Evolutionary conservation across 129 eudicot species (phyloP).

Genomic region (Flaveria ramosissima): DNA sequence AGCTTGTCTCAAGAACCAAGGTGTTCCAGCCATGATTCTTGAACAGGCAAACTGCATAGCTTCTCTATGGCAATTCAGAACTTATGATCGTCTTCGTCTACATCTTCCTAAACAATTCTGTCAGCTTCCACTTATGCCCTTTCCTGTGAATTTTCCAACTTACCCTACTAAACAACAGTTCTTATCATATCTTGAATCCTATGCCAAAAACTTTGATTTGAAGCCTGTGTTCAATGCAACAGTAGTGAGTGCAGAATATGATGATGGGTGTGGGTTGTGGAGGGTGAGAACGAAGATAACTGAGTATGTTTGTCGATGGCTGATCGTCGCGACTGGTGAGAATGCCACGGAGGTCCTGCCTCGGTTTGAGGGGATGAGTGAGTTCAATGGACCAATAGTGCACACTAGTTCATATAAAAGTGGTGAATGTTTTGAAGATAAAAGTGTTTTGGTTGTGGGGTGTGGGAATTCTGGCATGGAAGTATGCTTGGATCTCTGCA

Average conservation of each 20-base stretch:
- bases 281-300: slow-evolving; percentile 39
- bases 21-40: slow-evolving; percentile 49
- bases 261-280: slow-evolving; percentile 44
- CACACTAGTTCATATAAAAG: slow-evolving; percentile 48
- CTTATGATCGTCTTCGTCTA: slow-evolving; percentile 55
- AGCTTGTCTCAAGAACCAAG: slow-evolving; percentile 49
- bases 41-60: slow-evolving; percentile 56
- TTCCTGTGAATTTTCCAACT: slow-evolving; percentile 44
- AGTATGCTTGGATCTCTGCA: slow-evolving; percentile 51
- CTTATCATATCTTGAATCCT: slow-evolving; percentile 49
- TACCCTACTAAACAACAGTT: slow-evolving; percentile 51
- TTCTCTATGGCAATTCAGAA: slow-evolving; percentile 51
- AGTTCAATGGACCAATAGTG: slow-evolving; percentile 44
- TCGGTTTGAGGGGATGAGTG: slow-evolving; percentile 40
- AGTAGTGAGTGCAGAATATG: slow-evolving; percentile 45
- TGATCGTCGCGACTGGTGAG: slow-evolving; percentile 59
- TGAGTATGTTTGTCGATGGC: slow-evolving; percentile 52
- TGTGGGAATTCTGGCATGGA: slow-evolving; percentile 71
- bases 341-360: slow-evolving; percentile 49
- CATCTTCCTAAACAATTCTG: slow-evolving; percentile 59
- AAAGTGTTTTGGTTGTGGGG: slow-evolving; percentile 55
- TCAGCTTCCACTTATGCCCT: slow-evolving; percentile 53
- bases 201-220: slow-evolving; percentile 40
- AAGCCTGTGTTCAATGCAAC: slow-evolving; percentile 44
- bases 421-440: slow-evolving; percentile 40